A percentile compares a stretch with the other conserved stretches of the same genome.
These are phyloP conservation scores for Wickerhamomyces strasburgensis DNA, from an alignment of 805 yeast species.

Conservation along the genomic window DNA sequence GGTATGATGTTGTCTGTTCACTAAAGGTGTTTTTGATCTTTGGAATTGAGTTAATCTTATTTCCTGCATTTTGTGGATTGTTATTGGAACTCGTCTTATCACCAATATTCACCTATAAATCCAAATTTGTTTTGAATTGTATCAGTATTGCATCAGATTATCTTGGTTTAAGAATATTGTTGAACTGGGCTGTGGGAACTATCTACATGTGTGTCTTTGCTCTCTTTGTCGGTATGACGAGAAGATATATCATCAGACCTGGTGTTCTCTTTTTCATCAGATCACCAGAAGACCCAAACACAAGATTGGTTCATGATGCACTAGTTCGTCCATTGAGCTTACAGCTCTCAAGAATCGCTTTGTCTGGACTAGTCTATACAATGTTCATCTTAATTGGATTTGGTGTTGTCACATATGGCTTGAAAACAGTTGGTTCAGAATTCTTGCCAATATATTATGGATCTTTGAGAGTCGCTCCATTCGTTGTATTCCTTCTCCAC, in stretches of 20 bases:
- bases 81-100: constrained; percentile 64
- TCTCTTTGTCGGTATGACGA: constrained; percentile 75
- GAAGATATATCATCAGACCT: constrained; percentile 67
- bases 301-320: constrained; percentile 82
- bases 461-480: background rate
- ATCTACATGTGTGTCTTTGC: constrained; percentile 85
- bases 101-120: constrained; percentile 40
- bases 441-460: constrained; percentile 16
- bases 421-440: constrained; percentile 14
- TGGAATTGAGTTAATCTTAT: constrained; percentile 72
- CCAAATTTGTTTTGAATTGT: background rate
- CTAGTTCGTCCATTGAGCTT: constrained; percentile 66
- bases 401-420: constrained; percentile 37
- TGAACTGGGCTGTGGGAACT: constrained; percentile 69
- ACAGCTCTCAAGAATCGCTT: constrained; percentile 66
- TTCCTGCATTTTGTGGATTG: constrained; percentile 84
- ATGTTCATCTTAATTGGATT: constrained; percentile 70
- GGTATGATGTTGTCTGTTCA: constrained; percentile 56
- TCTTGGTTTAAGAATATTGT: background rate
- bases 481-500: background rate
- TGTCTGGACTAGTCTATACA: constrained; percentile 73
- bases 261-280: constrained; percentile 91
- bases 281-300: constrained; percentile 91
- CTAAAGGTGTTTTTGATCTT: constrained; percentile 72
- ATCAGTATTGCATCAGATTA: too few species aligned